Conservation (phyloP, 352 stramenopile genomes). For the Peronospora tabacina region DNA sequence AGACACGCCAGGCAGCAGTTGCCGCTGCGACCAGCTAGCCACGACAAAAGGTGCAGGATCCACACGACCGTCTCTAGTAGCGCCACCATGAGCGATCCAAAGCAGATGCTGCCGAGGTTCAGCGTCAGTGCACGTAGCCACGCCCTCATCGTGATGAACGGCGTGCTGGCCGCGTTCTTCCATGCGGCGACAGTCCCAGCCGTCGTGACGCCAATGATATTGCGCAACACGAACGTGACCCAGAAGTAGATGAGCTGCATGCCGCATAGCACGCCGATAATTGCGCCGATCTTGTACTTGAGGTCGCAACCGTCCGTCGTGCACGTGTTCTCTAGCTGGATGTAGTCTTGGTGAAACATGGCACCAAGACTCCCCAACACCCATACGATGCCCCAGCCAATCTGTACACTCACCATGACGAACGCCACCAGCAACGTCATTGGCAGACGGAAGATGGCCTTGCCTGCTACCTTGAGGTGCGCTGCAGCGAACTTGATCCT, state of each 20-base stretch:
- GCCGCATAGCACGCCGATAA: conserved; percentile 70
- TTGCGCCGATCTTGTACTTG: conserved; percentile 33
- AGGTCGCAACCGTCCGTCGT: conserved; percentile 43
- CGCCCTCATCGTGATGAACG: conserved; percentile 70
- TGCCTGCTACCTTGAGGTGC: conserved; percentile 85
- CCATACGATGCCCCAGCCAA: conserved; percentile 85
- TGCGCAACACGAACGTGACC: conserved; percentile 78
- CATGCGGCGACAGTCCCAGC: conserved; percentile 87
- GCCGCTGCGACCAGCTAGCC: conserved; percentile 46
- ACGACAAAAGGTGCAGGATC: conserved; percentile 61
- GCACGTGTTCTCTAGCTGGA: conserved; percentile 49
- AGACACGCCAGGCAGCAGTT: conserved; percentile 74
- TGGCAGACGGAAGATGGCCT: conserved; percentile 76
- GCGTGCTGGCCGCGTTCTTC: conserved; percentile 67
- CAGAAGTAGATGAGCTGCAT: conserved; percentile 93
- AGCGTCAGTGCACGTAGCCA: conserved; percentile 78
- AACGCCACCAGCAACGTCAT: conserved; percentile 81
- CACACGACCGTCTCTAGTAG: conserved; percentile 78
- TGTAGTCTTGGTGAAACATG: conserved; percentile 69
- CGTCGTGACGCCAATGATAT: conserved; percentile 87
- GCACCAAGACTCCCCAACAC: conserved; percentile 73
- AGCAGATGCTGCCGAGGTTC: conserved; percentile 90
- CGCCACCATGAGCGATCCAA: conserved; percentile 87
- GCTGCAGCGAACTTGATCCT: conserved; percentile 89
- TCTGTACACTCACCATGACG: conserved; percentile 76